Conservation (phyloP, 1,284 basidiomycete genomes). For the Amylostereum areolatum region DNA sequence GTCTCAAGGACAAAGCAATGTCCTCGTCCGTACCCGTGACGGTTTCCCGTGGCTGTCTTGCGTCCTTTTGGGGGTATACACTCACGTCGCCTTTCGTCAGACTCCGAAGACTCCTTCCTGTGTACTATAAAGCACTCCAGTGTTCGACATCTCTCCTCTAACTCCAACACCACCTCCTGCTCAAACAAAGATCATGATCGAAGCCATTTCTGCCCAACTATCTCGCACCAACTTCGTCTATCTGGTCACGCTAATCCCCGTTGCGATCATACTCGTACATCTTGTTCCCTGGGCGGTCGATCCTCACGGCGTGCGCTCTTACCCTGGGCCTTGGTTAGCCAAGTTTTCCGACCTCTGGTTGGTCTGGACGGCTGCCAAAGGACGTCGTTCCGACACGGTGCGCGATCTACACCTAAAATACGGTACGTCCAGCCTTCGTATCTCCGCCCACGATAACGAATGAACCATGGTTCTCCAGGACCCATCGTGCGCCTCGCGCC, state of each 20-base stretch:
- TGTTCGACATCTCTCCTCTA: no score
- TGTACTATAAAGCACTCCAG: no score
- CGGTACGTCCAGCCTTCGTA: not conserved
- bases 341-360: constrained; percentile 42
- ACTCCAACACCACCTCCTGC: no score
- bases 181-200: no score
- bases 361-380: constrained; percentile 29
- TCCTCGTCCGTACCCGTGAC: no score
- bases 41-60: no score
- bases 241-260: not conserved
- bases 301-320: constrained; percentile 21
- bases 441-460: not conserved
- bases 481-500: constrained; percentile 42
- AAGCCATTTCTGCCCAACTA: no score
- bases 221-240: no score
- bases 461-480: constrained; percentile 18
- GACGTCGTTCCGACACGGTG: constrained; percentile 34
- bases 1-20: no score
- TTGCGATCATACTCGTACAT: constrained; percentile 4
- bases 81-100: no score
- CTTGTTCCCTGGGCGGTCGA: constrained; percentile 24
- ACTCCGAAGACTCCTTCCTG: no score
- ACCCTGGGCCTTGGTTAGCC: constrained; percentile 41
- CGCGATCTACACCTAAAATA: constrained; percentile 32
- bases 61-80: no score